Evolutionary conservation across 1,284 basidiomycete genomes (phyloP).

Genomic region (Fomitopsis schrenkii): DNA sequence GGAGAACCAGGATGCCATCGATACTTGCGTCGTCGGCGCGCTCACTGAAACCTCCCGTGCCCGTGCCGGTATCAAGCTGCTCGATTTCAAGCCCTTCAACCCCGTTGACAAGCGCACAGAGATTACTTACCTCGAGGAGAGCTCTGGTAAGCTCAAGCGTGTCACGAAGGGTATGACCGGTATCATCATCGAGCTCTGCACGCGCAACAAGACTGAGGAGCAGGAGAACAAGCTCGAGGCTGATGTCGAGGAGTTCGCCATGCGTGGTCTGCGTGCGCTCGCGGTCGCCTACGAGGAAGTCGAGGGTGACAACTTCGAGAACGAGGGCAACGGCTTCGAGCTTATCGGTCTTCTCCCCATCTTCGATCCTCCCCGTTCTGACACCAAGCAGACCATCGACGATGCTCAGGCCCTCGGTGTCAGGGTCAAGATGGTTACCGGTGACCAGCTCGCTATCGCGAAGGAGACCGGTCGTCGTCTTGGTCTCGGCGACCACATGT

Average conservation of each 20-base stretch:
- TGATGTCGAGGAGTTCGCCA: slow-evolving; percentile 94
- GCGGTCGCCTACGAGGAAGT: slow-evolving; percentile 95
- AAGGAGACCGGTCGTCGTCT: slow-evolving; percentile 99
- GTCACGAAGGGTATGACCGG: slow-evolving; percentile 99
- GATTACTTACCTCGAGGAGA: slow-evolving; percentile 94
- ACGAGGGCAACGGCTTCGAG: slow-evolving; percentile 92
- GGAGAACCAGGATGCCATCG: slow-evolving; percentile 98
- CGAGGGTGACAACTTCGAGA: slow-evolving; percentile 76
- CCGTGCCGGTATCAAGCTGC: slow-evolving; percentile 88
- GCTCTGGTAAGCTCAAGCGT: slow-evolving; percentile 92
- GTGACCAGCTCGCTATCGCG: slow-evolving; percentile 98
- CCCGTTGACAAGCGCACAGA: slow-evolving; percentile 99
- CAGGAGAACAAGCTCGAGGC: slow-evolving; percentile 88
- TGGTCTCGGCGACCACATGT: slow-evolving; percentile 95
- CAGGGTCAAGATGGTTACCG: slow-evolving; percentile 99
- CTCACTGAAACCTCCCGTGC: slow-evolving; percentile 73
- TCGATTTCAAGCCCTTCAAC: slow-evolving; percentile 99
- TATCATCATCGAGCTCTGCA: slow-evolving; percentile 93
- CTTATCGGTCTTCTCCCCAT: slow-evolving; percentile 96
- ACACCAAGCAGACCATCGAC: slow-evolving; percentile 98
- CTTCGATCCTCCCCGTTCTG: slow-evolving; percentile 96
- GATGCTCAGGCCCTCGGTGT: slow-evolving; percentile 95
- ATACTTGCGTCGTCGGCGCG: slow-evolving; percentile 81
- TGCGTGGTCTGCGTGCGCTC: slow-evolving; percentile 95
- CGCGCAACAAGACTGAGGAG: slow-evolving; percentile 93